Percentiles rank a stretch among this genome's conserved stretches.
phyloP scores from a whole-genome alignment of 148 eudicot species.

The Cornus kousa region DNA sequence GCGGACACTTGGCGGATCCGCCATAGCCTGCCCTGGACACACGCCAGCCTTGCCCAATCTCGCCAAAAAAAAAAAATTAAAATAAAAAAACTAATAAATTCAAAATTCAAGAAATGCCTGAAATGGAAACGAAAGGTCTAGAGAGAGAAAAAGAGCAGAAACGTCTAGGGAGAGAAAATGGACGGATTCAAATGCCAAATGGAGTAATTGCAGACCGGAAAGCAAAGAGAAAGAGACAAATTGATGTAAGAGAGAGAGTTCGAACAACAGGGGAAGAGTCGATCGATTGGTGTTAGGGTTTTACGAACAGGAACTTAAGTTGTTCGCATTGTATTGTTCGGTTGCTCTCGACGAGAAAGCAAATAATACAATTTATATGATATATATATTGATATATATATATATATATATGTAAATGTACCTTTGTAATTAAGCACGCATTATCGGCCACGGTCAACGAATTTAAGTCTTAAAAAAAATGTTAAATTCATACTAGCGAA shows the following conservation, averaged over 20 bases:
- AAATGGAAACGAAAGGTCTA: not conserved
- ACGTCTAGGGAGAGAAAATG: not conserved
- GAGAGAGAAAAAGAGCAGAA: not conserved
- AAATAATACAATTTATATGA: not conserved
- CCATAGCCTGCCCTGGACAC: constrained; percentile 53
- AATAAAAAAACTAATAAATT: constrained; percentile 1
- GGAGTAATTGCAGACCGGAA: not conserved
- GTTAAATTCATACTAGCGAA: too few species aligned
- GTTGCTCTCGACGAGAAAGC: not conserved
- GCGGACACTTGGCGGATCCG: constrained; percentile 78
- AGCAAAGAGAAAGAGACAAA: not conserved
- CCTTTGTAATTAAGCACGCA: too few species aligned
- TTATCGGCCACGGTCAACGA: too few species aligned
- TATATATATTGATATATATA: not conserved
- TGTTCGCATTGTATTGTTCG: not conserved
- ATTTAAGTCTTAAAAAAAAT: too few species aligned
- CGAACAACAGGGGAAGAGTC: constrained; percentile 4
- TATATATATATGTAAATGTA: too few species aligned
- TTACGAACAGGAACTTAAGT: constrained; percentile 29
- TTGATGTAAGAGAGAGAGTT: constrained; percentile 11
- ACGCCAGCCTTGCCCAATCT: constrained; percentile 60
- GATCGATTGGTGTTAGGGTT: constrained; percentile 56
- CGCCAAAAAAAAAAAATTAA: not conserved
- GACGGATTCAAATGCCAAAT: constrained; percentile 1
- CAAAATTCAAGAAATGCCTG: not conserved